Percentiles rank a stretch among this genome's conserved stretches.
Evolutionary conservation across 495 filamentous ascomycete genomes (phyloP).

Genomic region (Aspergillus avenaceus): DNA sequence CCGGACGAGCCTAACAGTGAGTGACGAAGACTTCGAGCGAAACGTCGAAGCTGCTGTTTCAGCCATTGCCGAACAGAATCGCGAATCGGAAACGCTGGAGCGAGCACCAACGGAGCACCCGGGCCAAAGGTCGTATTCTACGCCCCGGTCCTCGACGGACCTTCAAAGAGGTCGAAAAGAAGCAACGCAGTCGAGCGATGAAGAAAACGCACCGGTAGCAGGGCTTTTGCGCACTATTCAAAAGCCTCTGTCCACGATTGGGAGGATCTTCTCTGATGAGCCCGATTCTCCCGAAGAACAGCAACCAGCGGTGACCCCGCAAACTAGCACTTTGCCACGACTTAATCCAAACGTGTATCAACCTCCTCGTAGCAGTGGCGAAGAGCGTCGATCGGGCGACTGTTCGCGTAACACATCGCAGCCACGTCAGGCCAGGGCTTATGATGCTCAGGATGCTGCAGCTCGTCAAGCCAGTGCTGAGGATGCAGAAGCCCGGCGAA

Average conservation of each 20-base stretch:
- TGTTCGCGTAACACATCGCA: conserved; percentile 28
- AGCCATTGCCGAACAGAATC: conserved; percentile 88
- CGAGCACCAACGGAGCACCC: conserved; percentile 60
- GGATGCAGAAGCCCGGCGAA: conserved; percentile 78
- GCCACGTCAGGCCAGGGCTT: conserved; percentile 24
- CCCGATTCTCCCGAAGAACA: conserved; percentile 38
- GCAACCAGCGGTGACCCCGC: conserved; percentile 54
- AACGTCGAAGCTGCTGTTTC: conserved; percentile 95
- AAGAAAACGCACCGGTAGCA: conserved; percentile 75
- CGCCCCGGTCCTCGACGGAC: conserved; percentile 52
- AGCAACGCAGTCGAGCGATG: conserved; percentile 42
- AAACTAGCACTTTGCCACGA: conserved; percentile 53
- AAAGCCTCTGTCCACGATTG: conserved; percentile 85
- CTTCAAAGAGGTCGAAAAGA: conserved; percentile 49
- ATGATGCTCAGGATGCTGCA: conserved; percentile 79
- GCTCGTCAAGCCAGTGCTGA: conserved; percentile 91
- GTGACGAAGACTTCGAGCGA: conserved; percentile 89
- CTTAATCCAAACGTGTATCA: conserved; percentile 55
- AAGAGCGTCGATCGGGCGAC: conserved; percentile 46
- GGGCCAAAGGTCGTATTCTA: conserved; percentile 24
- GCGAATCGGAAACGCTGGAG: conserved; percentile 39
- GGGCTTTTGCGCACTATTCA: conserved; percentile 90
- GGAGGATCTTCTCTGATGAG: conserved; percentile 95
- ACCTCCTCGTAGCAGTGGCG: conserved; percentile 42
- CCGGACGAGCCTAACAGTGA: conserved; percentile 86